Base-by-base conservation (phyloP, 495 filamentous ascomycete genomes). In the Elaphomyces granulatus region DNA sequence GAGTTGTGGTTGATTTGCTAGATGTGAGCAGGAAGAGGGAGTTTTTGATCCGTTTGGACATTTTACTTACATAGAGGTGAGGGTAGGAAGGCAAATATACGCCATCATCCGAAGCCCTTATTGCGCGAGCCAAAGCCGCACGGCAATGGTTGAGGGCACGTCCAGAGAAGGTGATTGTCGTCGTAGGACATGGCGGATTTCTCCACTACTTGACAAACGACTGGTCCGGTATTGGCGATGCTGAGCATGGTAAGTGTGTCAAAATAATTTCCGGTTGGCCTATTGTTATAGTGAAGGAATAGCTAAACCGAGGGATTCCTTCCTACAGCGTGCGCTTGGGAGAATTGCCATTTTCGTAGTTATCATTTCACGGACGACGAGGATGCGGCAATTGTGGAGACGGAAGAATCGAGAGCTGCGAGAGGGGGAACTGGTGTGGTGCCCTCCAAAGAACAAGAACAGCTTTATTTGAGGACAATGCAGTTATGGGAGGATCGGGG, bases 141-240 rank as follows among this genome's bases (percentile, higher is more conserved):
- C 64, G 84, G 37, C 26, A 58, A 20, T 86, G 69, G 64, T 50
- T 90, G 32, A 65, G 67, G 38, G 55, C 26, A 7, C 62, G 42
- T 30, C 56, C 49, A 34, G 57, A 63, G 50, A 58, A 55, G 43
- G 59, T 55, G 49, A 67, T 88, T 18, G 79, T 75, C 4, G 68
- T 77, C 2, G 74, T 81, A 9, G 67, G 68, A 3, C 77, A 80
- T 46, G 77, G 77, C 0, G 71, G 66, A 4, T 70, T 76, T 23
- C 43, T 79, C 15, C 77, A 72, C 50, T 86, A 79, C 44, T 51
- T 92, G 18, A 87, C 81, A 0, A 65, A 81, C 35, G 82, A 88
- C 43, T 87, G 76, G 71, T 36, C 32, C 8, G 41, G 20, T 9
- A 36, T 43, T 2, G 33, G 19, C 9, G 41, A 43, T 26, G 23